Evolutionary conservation across 495 filamentous ascomycete species (phyloP).

Genomic region (Glonium stellatum): DNA sequence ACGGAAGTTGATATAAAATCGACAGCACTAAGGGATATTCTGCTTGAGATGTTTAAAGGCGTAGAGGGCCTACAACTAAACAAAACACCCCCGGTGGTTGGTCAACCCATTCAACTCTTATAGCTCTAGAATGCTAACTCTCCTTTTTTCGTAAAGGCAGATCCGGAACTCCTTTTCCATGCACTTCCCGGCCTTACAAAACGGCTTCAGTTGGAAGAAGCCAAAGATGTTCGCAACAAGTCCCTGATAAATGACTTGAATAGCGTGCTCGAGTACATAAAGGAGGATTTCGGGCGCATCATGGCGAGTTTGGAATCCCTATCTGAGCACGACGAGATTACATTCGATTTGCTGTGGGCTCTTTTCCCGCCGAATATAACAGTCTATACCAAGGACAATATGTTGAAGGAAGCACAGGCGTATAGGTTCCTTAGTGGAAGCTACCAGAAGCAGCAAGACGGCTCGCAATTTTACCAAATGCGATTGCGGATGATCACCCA

Average conservation of each 20-base stretch:
- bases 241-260: constrained; percentile 15
- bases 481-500: constrained; percentile 5
- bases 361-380: constrained; percentile 21
- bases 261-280: constrained; percentile 16
- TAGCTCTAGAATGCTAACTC: not conserved
- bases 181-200: constrained; percentile 14
- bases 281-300: constrained; percentile 20
- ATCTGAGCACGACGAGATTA: constrained; percentile 17
- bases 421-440: not conserved
- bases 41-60: constrained; percentile 17
- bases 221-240: constrained; percentile 6
- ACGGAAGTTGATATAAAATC: constrained; percentile 29
- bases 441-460: constrained; percentile 1
- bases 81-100: constrained; percentile 25
- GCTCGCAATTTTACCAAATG: not conserved
- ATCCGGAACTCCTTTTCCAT: constrained; percentile 26
- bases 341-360: constrained; percentile 23
- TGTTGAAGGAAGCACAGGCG: constrained; percentile 6
- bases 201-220: constrained; percentile 13
- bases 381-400: constrained; percentile 5
- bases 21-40: constrained; percentile 5
- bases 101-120: not conserved
- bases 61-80: constrained; percentile 25
- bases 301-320: constrained; percentile 20
- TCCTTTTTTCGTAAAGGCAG: constrained; percentile 6